Conservation (phyloP, 2,329 filamentous ascomycete species). For the Drechslerella coelobrocha region DNA sequence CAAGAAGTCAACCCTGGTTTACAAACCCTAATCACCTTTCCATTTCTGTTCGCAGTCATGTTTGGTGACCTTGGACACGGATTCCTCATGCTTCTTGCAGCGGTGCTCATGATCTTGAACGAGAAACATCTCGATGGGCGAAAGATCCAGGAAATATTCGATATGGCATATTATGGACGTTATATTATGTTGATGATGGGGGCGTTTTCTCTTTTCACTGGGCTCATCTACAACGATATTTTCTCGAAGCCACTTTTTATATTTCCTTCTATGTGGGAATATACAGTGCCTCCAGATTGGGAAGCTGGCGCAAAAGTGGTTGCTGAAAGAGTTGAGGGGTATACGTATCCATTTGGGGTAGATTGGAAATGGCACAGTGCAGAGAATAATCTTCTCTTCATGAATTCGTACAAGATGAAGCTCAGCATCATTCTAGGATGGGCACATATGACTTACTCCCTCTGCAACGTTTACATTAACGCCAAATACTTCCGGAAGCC, state of each 20-base stretch:
- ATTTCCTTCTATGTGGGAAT: slow-evolving; percentile 90
- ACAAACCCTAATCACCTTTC: slow-evolving; percentile 95
- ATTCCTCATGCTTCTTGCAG: slow-evolving; percentile 81
- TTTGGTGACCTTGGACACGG: slow-evolving; percentile 98
- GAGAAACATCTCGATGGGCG: slow-evolving; percentile 81
- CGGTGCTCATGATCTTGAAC: slow-evolving; percentile 93
- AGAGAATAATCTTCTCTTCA: slow-evolving; percentile 93
- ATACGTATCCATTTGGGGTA: slow-evolving; percentile 93
- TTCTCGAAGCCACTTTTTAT: slow-evolving; percentile 93
- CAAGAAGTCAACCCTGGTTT: slow-evolving; percentile 95
- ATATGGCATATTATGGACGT: slow-evolving; percentile 98
- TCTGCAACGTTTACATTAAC: slow-evolving; percentile 91
- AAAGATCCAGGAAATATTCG: slow-evolving; percentile 95
- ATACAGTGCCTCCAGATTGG: slow-evolving; percentile 71
- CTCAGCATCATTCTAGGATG: slow-evolving; percentile 97
- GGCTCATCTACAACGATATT: slow-evolving; percentile 94
- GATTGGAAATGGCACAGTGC: slow-evolving; percentile 97
- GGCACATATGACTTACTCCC: slow-evolving; percentile 98
- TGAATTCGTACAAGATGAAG: slow-evolving; percentile 99
- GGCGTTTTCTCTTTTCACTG: slow-evolving; percentile 94
- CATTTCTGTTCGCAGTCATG: slow-evolving; percentile 99
- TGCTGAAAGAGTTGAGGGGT: slow-evolving; percentile 72
- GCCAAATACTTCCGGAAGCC: slow-evolving; percentile 92
- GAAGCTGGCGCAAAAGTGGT: slow-evolving; percentile 69
- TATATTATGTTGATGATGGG: slow-evolving; percentile 99